These are phyloP conservation scores for Citrus australasica DNA, from an alignment of 345 rosid species.

Conservation along the genomic window DNA sequence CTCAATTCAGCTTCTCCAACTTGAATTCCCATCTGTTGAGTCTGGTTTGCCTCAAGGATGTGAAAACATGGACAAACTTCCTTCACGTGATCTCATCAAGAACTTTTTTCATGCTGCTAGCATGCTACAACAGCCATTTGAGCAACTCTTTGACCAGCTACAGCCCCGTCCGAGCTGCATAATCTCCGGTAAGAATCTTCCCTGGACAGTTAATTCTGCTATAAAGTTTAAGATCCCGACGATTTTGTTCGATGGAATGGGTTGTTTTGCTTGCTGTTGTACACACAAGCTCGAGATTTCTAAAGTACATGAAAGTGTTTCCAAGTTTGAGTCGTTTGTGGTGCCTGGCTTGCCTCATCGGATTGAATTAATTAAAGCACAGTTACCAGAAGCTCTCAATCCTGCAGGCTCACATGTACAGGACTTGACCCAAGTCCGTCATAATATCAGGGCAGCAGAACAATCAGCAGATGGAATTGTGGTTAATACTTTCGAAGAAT, in stretches of 20 bases:
- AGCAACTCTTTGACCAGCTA: conserved; percentile 14
- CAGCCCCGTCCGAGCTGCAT: conserved; percentile 40
- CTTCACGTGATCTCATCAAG: conserved; percentile 22
- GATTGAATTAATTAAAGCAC: conserved; percentile 26
- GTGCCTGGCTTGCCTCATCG: conserved; percentile 33
- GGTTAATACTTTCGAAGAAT: conserved; percentile 36
- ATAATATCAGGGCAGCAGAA: conserved; percentile 28
- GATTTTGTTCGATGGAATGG: conserved; percentile 39
- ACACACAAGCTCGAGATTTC: conserved; percentile 21
- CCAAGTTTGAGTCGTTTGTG: conserved; percentile 29
- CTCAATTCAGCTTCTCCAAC: conserved; percentile 22
- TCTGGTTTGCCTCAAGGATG: conserved; percentile 39
- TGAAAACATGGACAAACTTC: conserved; percentile 43
- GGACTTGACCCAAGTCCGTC: conserved; percentile 22
- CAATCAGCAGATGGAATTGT: conserved; percentile 25
- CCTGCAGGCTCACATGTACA: not conserved
- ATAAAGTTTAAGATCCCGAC: conserved; percentile 30
- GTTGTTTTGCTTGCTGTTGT: conserved; percentile 30
- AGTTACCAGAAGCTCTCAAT: conserved; percentile 37
- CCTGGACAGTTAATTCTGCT: conserved; percentile 40
- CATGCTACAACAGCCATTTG: conserved; percentile 31
- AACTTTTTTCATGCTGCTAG: conserved; percentile 26
- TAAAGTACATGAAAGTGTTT: conserved; percentile 16
- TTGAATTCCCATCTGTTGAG: conserved; percentile 30
- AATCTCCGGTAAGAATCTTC: conserved; percentile 32